Percentiles rank a stretch among this genome's conserved stretches.
These are phyloP conservation scores for Nemania abortiva DNA, from an alignment of 2,329 filamentous ascomycete species.

Conservation along the genomic window DNA sequence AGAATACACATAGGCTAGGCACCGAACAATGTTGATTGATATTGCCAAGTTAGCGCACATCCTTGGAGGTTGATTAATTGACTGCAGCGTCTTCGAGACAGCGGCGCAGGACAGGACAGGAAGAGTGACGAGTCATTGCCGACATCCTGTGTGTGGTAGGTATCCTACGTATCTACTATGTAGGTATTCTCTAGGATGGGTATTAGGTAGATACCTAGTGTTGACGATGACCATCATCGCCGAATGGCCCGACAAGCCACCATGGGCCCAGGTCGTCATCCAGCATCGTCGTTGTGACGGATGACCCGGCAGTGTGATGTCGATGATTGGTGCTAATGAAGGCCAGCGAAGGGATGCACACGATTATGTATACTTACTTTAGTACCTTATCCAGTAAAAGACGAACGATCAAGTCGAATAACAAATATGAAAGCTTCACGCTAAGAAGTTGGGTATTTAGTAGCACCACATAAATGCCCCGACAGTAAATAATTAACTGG, in stretches of 20 bases:
- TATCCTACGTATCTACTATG: neutral
- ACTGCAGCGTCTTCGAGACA: slow-evolving; percentile 27
- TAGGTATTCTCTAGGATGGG: slow-evolving; percentile 4
- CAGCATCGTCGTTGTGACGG: slow-evolving; percentile 17
- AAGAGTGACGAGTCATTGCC: slow-evolving; percentile 40
- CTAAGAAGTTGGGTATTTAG: too few relatives aligned
- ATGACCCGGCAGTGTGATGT: slow-evolving; percentile 34
- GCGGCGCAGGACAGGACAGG: slow-evolving; percentile 21
- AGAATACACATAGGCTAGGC: too few relatives aligned
- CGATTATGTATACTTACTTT: neutral
- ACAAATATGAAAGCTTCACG: too few relatives aligned
- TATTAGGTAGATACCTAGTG: neutral
- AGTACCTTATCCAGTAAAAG: neutral
- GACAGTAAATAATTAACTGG: too few relatives aligned
- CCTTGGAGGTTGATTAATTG: neutral
- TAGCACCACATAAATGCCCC: too few relatives aligned
- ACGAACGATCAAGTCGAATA: too few relatives aligned
- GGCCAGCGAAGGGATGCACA: neutral
- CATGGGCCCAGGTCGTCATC: slow-evolving; percentile 25
- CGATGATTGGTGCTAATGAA: slow-evolving; percentile 24
- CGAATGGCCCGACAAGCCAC: slow-evolving; percentile 34
- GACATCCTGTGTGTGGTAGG: neutral
- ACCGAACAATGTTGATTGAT: too few relatives aligned
- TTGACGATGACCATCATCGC: slow-evolving; percentile 6
- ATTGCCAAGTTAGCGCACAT: neutral